Evolutionary conservation across 306 rosid genomes (phyloP), one percentile per base, ranked within the genome.

Genomic region (Styphnolobium japonicum): DNA sequence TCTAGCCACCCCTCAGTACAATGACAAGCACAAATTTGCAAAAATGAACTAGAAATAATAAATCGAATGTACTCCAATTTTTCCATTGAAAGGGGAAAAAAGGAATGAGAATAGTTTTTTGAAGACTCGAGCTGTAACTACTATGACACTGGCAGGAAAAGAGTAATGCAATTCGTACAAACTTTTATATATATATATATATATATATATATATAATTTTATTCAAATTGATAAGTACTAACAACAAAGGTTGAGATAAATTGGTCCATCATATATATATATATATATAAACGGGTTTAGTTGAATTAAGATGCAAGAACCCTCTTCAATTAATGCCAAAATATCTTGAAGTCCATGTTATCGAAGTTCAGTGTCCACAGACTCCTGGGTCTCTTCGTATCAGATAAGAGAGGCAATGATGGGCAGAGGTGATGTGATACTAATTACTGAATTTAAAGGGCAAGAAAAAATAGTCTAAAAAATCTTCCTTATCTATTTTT

Each of bases 281-380:
- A 19, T 22, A 34, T 8, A 36, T 16, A 8, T 29, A 31, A 8
- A 8, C 2, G 31, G 6, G 27, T 37, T 18, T 37, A 37, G 70
- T 64, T 36, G 49, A 64, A 4, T 64, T 64, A 2, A 11, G 43
- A 9, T 1, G 27, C 48, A 63, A 64, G 70, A 18, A 18, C 52
- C 31, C 10, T 27, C 3, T 65, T 19, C 31, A 16, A 77, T 65
- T 37, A 19, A 23, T 37, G 15, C 31, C 19, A 43, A 60, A 69
- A 76, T 75, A 82, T 82, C 70, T 63, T 16, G 29, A 4, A 71
- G 70, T 58, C 69, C 42, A 64, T 60, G 23, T 27, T 43, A 33
- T 83, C 57, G 55, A 19, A 14, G 56, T 40, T 10, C 48, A 31
- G 29, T 60, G 82, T 71, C 66, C 76, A 11, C 60, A 6, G 16